Evolutionary conservation across 768 basidiomycete species (phyloP), one percentile per base, ranked within the genome.

Genomic region (Phlebiopsis flavidoalba): DNA sequence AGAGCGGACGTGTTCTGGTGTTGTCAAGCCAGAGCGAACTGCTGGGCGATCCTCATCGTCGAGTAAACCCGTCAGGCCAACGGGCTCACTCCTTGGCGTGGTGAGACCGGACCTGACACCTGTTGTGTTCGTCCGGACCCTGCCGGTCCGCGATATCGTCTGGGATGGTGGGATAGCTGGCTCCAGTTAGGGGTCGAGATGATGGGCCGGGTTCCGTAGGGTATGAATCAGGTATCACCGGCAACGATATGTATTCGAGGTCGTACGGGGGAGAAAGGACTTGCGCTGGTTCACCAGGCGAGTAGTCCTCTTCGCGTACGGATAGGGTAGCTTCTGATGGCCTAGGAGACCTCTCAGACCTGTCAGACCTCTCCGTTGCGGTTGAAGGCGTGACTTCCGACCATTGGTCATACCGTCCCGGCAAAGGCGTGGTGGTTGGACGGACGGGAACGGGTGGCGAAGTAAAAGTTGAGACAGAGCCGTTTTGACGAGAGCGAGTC

Each of bases 191-290:
- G 53, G 63, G 65, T 49, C 37, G 63, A 59, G 24, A 61, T 53
- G 19, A 53, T 36, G 31, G 57, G n/a, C 17, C 46, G 19, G 17
- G 15, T 1, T 55, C 51, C 14, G 51, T 26, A 3, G 61, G 48
- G 14, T 46, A 22, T 3, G 56, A 59, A 46, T 69, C 64, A 12
- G 68, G 66, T 17, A 69, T 67, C 35, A 56, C 59, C 40, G 70
- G 70, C 2, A 65, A 36, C 7, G 66, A 24, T n/a, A 62, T 53
- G 52, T 71, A 71, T 36, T 68, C 67, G 5, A 71, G 66, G 40
- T 71, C 70, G 22, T 67, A 68, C 3, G 70, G 67, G 4, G 45
- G 58, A 1, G 26, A 59, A 19, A 55, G 57, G 17, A 52, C 35
- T 53, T 45, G 35, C 17, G 46, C 24, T 26, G 24, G 46, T 19